Percentiles rank a stretch among this genome's conserved stretches.
phyloP scores from a whole-genome alignment of 306 rosid genomes.

The Ormosia emarginata region DNA sequence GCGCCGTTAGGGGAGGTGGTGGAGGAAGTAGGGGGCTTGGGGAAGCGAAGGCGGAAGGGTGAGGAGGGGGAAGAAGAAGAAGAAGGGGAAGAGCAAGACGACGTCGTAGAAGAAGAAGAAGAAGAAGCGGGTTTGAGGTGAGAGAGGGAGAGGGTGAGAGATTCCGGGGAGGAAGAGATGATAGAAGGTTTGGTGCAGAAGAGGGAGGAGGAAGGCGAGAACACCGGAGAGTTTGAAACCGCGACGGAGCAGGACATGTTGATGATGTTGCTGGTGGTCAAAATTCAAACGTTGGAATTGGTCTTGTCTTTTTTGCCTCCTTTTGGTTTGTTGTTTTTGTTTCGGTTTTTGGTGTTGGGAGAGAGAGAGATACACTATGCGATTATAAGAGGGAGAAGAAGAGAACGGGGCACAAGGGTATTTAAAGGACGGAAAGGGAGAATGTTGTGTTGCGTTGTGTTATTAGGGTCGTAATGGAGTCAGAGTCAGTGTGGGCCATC shows the following conservation, averaged over 20 bases:
- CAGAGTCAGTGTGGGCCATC: constrained; percentile 19
- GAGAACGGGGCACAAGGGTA: neutral
- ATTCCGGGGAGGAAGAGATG: constrained; percentile 50
- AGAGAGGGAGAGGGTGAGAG: constrained; percentile 31
- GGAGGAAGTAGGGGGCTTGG: constrained; percentile 40
- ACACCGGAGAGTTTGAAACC: constrained; percentile 72
- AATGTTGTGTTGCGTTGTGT: neutral
- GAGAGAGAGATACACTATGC: neutral
- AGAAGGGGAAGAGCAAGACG: constrained; percentile 41
- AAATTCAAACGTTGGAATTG: constrained; percentile 18
- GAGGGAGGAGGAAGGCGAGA: constrained; percentile 65
- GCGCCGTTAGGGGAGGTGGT: constrained; percentile 46
- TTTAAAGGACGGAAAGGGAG: neutral
- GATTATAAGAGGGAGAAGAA: neutral
- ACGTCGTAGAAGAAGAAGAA: constrained; percentile 19
- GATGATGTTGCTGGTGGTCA: neutral
- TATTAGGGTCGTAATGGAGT: neutral
- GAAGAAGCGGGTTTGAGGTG: constrained; percentile 47
- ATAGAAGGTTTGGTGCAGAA: constrained; percentile 53
- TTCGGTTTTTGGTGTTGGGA: neutral
- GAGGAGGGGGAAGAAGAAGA: constrained; percentile 72
- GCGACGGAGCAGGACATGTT: constrained; percentile 84
- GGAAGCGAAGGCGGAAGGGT: constrained; percentile 64
- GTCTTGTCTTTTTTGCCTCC: neutral
- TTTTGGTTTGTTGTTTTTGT: neutral